Conservation (phyloP, 2,329 filamentous ascomycete genomes). For the Sporothrix dimorphospora region DNA sequence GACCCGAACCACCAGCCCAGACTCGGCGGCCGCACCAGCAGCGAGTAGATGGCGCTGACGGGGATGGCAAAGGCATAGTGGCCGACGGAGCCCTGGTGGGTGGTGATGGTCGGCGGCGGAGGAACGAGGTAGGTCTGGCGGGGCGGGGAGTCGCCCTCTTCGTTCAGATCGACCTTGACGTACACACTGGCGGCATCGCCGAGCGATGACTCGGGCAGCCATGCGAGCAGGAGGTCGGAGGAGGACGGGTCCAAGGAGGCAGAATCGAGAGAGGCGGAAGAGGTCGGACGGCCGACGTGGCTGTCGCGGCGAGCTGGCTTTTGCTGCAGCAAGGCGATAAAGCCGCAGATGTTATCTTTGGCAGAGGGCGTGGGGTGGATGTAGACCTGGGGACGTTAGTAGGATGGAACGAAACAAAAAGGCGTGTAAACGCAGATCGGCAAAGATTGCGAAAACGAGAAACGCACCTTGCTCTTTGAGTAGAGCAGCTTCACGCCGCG, state of each 20-base stretch:
- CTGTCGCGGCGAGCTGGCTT: constrained; percentile 57
- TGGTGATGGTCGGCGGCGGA: constrained; percentile 82
- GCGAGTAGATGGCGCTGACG: constrained; percentile 84
- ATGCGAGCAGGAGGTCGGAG: constrained; percentile 82
- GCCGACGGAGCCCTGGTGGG: constrained; percentile 70
- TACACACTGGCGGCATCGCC: constrained; percentile 87
- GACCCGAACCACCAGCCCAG: constrained; percentile 99
- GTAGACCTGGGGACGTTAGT: constrained; percentile 69
- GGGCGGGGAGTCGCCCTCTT: constrained; percentile 67
- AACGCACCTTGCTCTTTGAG: constrained; percentile 87
- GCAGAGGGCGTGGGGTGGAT: constrained; percentile 90
- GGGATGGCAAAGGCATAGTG: constrained; percentile 92
- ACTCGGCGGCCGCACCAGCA: constrained; percentile 88
- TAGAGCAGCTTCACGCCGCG: constrained; percentile 91
- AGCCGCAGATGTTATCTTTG: constrained; percentile 95
- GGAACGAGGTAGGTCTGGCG: constrained; percentile 89
- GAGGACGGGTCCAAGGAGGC: constrained; percentile 50
- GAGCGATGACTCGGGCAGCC: constrained; percentile 87
- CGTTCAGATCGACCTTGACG: constrained; percentile 88
- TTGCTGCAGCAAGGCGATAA: constrained; percentile 90
- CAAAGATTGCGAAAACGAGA: background rate
- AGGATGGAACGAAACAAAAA: background rate
- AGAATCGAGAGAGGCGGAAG: constrained; percentile 47
- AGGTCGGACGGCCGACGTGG: constrained; percentile 45
- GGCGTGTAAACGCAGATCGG: background rate